phyloP scores from a whole-genome alignment of 805 yeast species.

The Yarrowia keelungensis region DNA sequence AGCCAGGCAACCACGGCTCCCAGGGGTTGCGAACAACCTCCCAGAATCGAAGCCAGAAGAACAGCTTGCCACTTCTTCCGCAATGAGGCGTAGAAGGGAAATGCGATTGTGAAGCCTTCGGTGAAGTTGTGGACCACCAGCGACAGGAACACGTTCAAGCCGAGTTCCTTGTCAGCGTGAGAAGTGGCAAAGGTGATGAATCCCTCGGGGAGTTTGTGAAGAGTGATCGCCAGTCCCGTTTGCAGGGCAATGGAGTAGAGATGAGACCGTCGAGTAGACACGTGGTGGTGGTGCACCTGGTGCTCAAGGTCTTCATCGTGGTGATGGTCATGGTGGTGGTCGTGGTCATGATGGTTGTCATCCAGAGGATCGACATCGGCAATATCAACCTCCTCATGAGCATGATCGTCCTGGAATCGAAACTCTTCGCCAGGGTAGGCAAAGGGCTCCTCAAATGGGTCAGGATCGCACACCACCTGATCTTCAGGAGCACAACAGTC shows the following conservation, averaged over 20 bases:
- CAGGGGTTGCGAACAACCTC: slow-evolving; percentile 85
- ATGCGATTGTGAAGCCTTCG: slow-evolving; percentile 93
- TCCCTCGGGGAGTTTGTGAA: slow-evolving; percentile 96
- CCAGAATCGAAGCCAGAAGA: slow-evolving; percentile 68
- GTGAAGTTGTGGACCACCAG: slow-evolving; percentile 88
- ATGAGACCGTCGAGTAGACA: slow-evolving; percentile 76
- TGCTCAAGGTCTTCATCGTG: slow-evolving; percentile 50
- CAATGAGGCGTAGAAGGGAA: slow-evolving; percentile 84
- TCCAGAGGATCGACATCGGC: slow-evolving; percentile 36
- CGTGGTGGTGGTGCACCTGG: slow-evolving; percentile 72
- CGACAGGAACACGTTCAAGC: slow-evolving; percentile 81
- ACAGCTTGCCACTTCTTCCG: slow-evolving; percentile 68
- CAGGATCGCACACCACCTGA: slow-evolving; percentile 39
- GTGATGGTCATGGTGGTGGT: slow-evolving; percentile 41
- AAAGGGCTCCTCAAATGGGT: slow-evolving; percentile 40
- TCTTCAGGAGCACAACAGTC: slow-evolving; percentile 30
- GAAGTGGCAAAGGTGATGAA: slow-evolving; percentile 85
- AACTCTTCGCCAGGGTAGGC: slow-evolving; percentile 40
- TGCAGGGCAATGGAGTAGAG: slow-evolving; percentile 88
- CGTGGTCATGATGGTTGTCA: slow-evolving; percentile 39
- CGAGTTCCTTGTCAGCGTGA: slow-evolving; percentile 68
- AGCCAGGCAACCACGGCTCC: slow-evolving; percentile 80
- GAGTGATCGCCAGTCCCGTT: slow-evolving; percentile 82
- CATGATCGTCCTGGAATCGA: slow-evolving; percentile 42
- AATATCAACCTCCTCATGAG: slow-evolving; percentile 12